Percentiles rank a stretch among this genome's conserved stretches.
These are phyloP conservation scores for Vicia sativa DNA, from an alignment of 306 rosid genomes.

Conservation along the genomic window DNA sequence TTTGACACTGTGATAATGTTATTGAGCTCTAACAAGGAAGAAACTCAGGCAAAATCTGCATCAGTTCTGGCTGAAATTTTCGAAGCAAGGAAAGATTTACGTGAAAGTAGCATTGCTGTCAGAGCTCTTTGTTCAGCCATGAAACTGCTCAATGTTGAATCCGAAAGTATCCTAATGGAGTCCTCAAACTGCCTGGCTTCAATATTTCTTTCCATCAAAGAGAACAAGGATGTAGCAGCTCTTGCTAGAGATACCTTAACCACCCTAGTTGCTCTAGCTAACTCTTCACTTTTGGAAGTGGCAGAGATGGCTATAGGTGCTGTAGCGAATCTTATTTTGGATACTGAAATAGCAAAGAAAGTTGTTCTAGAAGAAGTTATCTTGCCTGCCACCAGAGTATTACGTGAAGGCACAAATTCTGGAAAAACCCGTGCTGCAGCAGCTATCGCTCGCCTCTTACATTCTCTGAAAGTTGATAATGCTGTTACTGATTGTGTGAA, in stretches of 20 bases:
- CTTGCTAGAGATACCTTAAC: conserved; percentile 72
- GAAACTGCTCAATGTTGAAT: conserved; percentile 80
- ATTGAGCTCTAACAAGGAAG: conserved; percentile 81
- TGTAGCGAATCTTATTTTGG: conserved; percentile 88
- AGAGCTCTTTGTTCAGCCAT: conserved; percentile 70
- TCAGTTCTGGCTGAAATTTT: conserved; percentile 91
- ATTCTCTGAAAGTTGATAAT: conserved; percentile 65
- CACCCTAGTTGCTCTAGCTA: conserved; percentile 67
- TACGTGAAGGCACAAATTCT: conserved; percentile 74
- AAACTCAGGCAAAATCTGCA: conserved; percentile 95
- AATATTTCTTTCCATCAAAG: conserved; percentile 88
- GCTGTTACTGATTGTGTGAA: conserved; percentile 81
- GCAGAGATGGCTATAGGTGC: conserved; percentile 89
- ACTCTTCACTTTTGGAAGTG: conserved; percentile 80
- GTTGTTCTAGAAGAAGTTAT: conserved; percentile 79
- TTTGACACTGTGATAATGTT: conserved; percentile 82
- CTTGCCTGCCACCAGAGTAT: conserved; percentile 88
- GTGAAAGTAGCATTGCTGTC: conserved; percentile 85
- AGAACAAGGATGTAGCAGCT: conserved; percentile 81
- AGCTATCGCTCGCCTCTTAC: conserved; percentile 88
- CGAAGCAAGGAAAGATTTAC: conserved; percentile 85
- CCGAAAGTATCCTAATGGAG: conserved; percentile 73
- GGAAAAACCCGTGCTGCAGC: conserved; percentile 95
- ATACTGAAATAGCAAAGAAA: conserved; percentile 74
- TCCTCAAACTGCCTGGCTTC: conserved; percentile 90